Evolutionary conservation across 495 filamentous ascomycete species (phyloP).

Genomic region (Elasticomyces elasticus): DNA sequence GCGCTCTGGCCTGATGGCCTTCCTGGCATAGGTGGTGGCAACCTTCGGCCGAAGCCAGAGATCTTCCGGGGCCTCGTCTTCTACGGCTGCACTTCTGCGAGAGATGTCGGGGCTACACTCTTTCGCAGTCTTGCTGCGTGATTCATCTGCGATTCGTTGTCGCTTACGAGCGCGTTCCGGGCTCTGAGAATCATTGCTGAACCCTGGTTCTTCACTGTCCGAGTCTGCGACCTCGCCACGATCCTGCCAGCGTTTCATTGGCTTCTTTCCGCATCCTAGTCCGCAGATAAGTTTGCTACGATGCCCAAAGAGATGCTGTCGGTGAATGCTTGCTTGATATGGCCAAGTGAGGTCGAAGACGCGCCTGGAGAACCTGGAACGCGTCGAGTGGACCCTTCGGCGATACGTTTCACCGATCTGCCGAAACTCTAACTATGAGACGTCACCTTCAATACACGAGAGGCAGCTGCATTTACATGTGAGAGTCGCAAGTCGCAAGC

Average conservation of each 20-base stretch:
- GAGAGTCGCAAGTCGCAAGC: not conserved
- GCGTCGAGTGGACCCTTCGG: not conserved
- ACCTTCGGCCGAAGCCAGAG: constrained; percentile 5
- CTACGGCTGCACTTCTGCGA: not conserved
- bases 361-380: constrained; percentile 5
- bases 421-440: not conserved
- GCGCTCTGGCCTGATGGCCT: not conserved
- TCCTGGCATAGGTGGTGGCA: constrained; percentile 3
- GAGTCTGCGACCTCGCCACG: constrained; percentile 26
- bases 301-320: constrained; percentile 1
- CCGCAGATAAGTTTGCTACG: not conserved
- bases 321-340: not conserved
- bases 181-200: constrained; percentile 6
- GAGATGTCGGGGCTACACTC: not conserved
- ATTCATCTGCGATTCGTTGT: not conserved
- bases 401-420: not conserved
- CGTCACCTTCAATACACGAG: not conserved
- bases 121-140: not conserved
- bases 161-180: constrained; percentile 8
- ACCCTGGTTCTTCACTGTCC: constrained; percentile 21
- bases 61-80: not conserved
- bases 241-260: constrained; percentile 21
- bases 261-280: constrained; percentile 5
- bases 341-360: constrained; percentile 2
- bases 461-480: not conserved